Evolutionary conservation across 106 monocot species (phyloP).

Genomic region (Acorus gramineus): DNA sequence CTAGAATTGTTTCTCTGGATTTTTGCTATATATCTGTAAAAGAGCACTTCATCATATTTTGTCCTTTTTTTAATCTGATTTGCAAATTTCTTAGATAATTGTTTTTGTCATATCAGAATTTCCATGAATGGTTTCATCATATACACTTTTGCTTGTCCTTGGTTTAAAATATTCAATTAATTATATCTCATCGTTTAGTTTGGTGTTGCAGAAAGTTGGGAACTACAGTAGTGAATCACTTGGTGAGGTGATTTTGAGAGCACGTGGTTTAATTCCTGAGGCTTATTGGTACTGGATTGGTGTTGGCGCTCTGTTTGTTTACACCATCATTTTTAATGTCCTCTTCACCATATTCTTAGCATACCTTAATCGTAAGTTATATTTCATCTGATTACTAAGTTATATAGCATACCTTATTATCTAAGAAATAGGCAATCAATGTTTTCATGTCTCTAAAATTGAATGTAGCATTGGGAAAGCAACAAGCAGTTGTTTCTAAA

Average conservation of each 20-base stretch:
- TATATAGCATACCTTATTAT: background rate
- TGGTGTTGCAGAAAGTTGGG: slow-evolving; percentile 38
- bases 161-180: too few species aligned
- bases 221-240: slow-evolving; percentile 21
- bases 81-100: too few species aligned
- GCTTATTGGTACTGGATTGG: slow-evolving; percentile 96
- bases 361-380: slow-evolving; percentile 77
- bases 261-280: slow-evolving; percentile 52
- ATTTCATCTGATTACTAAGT: background rate
- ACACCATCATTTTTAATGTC: slow-evolving; percentile 70
- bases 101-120: too few species aligned
- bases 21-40: too few species aligned
- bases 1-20: too few species aligned
- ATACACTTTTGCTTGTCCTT: too few species aligned
- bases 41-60: too few species aligned
- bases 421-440: too few species aligned
- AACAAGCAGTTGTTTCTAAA: slow-evolving; percentile 79
- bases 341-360: slow-evolving; percentile 76
- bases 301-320: slow-evolving; percentile 75
- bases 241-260: slow-evolving; percentile 59
- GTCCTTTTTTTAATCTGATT: too few species aligned
- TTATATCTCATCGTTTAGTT: background rate
- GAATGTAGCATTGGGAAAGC: slow-evolving; percentile 58
- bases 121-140: too few species aligned
- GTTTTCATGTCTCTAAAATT: slow-evolving; percentile 1